These are phyloP conservation scores for Aspergillus asperescens DNA, from an alignment of 495 filamentous ascomycete genomes.

Conservation along the genomic window DNA sequence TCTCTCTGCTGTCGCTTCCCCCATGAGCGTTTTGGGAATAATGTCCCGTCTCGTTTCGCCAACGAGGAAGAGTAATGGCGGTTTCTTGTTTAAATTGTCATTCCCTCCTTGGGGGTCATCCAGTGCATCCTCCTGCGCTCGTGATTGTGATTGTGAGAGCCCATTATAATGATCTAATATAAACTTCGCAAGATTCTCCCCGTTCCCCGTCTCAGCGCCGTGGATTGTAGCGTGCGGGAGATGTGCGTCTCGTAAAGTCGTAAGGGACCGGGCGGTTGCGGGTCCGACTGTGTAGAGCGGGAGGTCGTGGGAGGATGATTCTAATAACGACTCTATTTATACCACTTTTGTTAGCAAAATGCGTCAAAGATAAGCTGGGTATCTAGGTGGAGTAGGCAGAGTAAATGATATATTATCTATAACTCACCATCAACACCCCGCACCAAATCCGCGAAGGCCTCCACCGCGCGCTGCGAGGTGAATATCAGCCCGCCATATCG, in stretches of 20 bases:
- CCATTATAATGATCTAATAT: constrained; percentile 69
- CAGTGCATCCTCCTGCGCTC: too few species aligned
- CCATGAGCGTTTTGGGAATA: constrained; percentile 74
- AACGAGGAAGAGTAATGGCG: constrained; percentile 74
- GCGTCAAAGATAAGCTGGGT: not conserved
- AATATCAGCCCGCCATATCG: constrained; percentile 83
- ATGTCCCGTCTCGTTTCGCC: constrained; percentile 83
- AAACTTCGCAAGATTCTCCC: constrained; percentile 66
- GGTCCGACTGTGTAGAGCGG: constrained; percentile 88
- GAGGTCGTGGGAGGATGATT: constrained; percentile 45
- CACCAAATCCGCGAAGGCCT: constrained; percentile 72
- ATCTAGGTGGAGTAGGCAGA: not conserved
- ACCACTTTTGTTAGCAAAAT: too few species aligned
- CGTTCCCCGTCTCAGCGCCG: constrained; percentile 76
- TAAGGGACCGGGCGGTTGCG: constrained; percentile 72
- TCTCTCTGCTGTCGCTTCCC: constrained; percentile 31
- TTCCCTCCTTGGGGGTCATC: too few species aligned
- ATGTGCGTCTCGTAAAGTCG: constrained; percentile 45
- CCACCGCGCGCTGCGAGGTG: constrained; percentile 90
- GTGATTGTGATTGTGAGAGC: constrained; percentile 10
- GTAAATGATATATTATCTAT: not conserved
- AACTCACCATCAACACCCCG: constrained; percentile 29
- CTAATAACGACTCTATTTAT: constrained; percentile 18
- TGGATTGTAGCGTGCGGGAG: constrained; percentile 51
- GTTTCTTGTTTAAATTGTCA: constrained; percentile 45